Conservation (phyloP, 1,284 basidiomycete species). For the Bondarzewia mesenterica region DNA sequence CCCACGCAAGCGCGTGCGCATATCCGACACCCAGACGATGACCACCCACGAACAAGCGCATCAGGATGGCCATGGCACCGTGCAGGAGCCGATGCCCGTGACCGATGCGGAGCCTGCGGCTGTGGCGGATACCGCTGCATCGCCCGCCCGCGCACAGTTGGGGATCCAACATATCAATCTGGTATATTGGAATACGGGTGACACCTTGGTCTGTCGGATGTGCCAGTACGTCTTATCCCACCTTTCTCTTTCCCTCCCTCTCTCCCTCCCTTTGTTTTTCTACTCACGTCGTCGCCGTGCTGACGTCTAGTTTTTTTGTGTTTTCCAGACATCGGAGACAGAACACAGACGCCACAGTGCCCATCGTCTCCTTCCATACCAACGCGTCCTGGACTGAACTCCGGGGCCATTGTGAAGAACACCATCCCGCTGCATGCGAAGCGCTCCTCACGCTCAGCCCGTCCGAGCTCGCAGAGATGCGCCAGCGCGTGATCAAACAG, state of each 20-base stretch:
- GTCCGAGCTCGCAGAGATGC: background rate
- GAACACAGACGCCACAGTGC: background rate
- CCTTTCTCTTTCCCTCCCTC: background rate
- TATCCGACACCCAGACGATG: too few species aligned
- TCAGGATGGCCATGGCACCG: too few species aligned
- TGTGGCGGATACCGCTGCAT: too few species aligned
- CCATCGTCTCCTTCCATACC: background rate
- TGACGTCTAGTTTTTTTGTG: background rate
- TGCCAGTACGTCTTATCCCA: background rate
- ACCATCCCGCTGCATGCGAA: background rate
- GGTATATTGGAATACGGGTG: background rate
- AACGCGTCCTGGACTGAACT: background rate
- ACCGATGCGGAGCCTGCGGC: too few species aligned
- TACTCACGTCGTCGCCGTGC: background rate
- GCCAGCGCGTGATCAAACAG: background rate
- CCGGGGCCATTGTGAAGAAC: background rate
- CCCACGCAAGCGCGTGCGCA: too few species aligned
- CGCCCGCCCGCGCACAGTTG: too few species aligned
- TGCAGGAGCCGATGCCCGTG: background rate
- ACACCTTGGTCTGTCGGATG: background rate
- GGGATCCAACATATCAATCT: background rate
- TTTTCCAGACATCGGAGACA: background rate
- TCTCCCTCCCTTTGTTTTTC: background rate
- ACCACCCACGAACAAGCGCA: too few species aligned
- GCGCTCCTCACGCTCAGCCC: background rate